phyloP scores from a whole-genome alignment of 495 filamentous ascomycete species.

The Astrothelium macrocarpum region DNA sequence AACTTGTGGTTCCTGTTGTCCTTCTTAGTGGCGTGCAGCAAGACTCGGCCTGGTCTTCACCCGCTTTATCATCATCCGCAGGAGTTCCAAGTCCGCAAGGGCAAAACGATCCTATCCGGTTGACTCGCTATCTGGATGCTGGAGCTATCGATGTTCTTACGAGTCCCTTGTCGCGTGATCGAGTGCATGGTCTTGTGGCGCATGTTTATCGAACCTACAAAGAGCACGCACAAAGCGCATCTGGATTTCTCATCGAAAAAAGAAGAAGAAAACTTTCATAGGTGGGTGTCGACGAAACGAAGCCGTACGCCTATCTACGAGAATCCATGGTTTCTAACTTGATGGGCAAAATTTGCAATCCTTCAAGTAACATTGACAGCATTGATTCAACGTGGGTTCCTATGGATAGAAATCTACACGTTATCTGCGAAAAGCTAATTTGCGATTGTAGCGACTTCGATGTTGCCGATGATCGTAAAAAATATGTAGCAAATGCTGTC shows the following conservation, averaged over 20 bases:
- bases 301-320: slow-evolving; percentile 79
- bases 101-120: slow-evolving; percentile 37
- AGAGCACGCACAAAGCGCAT: slow-evolving; percentile 57
- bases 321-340: slow-evolving; percentile 84
- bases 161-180: slow-evolving; percentile 60
- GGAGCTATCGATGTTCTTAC: slow-evolving; percentile 79
- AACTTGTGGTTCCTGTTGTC: slow-evolving; percentile 25
- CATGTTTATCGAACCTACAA: slow-evolving; percentile 75
- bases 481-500: slow-evolving; percentile 57
- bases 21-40: slow-evolving; percentile 25
- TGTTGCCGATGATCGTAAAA: slow-evolving; percentile 47
- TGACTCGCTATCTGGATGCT: slow-evolving; percentile 64
- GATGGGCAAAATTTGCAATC: slow-evolving; percentile 84
- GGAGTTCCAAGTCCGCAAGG: slow-evolving; percentile 24
- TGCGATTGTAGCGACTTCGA: slow-evolving; percentile 31
- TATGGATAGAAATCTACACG: background rate
- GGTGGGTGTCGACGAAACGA: slow-evolving; percentile 79
- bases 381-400: slow-evolving; percentile 38
- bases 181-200: slow-evolving; percentile 62
- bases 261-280: slow-evolving; percentile 75
- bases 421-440: slow-evolving; percentile 10
- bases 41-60: slow-evolving; percentile 15
- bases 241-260: slow-evolving; percentile 53
- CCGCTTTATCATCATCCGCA: slow-evolving; percentile 18
- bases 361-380: slow-evolving; percentile 47